Conservation (phyloP, 2,329 filamentous ascomycete species). For the Ilyonectria mors-panacis region DNA sequence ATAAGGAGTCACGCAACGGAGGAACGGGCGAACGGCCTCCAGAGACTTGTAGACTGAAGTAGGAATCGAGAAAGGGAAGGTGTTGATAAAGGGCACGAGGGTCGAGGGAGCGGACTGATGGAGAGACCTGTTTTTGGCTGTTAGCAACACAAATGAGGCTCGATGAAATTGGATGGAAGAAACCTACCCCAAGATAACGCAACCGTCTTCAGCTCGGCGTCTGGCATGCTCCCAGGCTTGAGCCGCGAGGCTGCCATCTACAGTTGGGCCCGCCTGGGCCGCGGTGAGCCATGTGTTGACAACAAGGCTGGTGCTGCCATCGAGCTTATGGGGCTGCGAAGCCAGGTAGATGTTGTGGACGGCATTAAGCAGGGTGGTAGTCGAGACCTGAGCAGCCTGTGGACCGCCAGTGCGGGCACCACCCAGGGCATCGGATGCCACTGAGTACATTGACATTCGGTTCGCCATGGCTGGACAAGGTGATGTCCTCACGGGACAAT, state of each 20-base stretch:
- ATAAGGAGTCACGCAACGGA: conserved; percentile 87
- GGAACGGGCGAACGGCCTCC: conserved; percentile 86
- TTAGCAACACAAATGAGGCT: conserved; percentile 28
- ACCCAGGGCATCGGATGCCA: conserved; percentile 74
- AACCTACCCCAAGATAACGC: conserved; percentile 87
- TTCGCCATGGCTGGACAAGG: conserved; percentile 66
- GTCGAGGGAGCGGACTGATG: conserved; percentile 91
- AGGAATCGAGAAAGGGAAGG: conserved; percentile 85
- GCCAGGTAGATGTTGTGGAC: conserved; percentile 91
- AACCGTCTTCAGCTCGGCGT: conserved; percentile 94
- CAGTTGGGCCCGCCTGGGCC: conserved; percentile 77
- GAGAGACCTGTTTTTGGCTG: conserved; percentile 75
- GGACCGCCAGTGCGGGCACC: conserved; percentile 72
- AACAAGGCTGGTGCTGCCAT: conserved; percentile 90
- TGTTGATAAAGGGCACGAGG: conserved; percentile 83
- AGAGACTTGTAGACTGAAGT: conserved; percentile 83
- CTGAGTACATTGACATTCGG: conserved; percentile 79
- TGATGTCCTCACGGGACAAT: conserved; percentile 58
- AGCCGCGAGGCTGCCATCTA: conserved; percentile 83
- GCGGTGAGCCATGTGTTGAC: conserved; percentile 97
- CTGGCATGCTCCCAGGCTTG: conserved; percentile 97
- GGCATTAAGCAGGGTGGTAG: conserved; percentile 91
- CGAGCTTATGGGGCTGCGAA: conserved; percentile 86
- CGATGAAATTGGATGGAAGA: background rate
- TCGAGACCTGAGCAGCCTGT: conserved; percentile 86